These are phyloP conservation scores for Amyloporia xantha DNA, from an alignment of 768 basidiomycete species.

Conservation along the genomic window DNA sequence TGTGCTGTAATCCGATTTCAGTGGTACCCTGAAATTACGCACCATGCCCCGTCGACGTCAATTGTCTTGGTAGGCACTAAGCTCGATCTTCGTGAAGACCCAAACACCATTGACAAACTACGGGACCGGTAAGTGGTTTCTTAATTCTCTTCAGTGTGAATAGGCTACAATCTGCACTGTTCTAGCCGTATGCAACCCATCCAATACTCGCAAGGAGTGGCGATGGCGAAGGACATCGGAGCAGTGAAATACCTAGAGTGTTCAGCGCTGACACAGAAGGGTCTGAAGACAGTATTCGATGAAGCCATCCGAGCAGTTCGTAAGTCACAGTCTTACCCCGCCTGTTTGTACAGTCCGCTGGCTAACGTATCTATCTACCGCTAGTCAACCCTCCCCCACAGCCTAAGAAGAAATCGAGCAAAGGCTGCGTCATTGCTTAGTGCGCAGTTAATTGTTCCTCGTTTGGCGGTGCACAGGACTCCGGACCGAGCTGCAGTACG, in stretches of 20 bases:
- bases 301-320: conserved; percentile 96
- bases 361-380: neutral
- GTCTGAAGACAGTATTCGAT: conserved; percentile 97
- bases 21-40: conserved; percentile 97
- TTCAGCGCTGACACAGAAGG: conserved; percentile 95
- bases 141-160: conserved; percentile 5
- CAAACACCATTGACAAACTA: conserved; percentile 85
- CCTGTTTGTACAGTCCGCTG: neutral
- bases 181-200: conserved; percentile 92
- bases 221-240: conserved; percentile 89
- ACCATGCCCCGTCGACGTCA: conserved; percentile 93
- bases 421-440: conserved; percentile 71
- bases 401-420: conserved; percentile 44
- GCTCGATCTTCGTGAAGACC: conserved; percentile 95
- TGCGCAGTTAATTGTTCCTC: conserved; percentile 24
- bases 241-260: conserved; percentile 97
- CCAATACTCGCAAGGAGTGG: conserved; percentile 83
- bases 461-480: neutral
- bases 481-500: conserved; percentile 14
- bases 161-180: conserved; percentile 5
- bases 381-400: conserved; percentile 72
- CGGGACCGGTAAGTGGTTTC: conserved; percentile 69
- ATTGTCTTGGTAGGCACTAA: conserved; percentile 96
- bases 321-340: no score
- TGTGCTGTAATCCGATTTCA: conserved; percentile 30